A percentile compares a stretch with the other conserved stretches of the same genome.
Evolutionary conservation across 2,329 filamentous ascomycete species (phyloP).

Genomic region (Fusarium avenaceum): DNA sequence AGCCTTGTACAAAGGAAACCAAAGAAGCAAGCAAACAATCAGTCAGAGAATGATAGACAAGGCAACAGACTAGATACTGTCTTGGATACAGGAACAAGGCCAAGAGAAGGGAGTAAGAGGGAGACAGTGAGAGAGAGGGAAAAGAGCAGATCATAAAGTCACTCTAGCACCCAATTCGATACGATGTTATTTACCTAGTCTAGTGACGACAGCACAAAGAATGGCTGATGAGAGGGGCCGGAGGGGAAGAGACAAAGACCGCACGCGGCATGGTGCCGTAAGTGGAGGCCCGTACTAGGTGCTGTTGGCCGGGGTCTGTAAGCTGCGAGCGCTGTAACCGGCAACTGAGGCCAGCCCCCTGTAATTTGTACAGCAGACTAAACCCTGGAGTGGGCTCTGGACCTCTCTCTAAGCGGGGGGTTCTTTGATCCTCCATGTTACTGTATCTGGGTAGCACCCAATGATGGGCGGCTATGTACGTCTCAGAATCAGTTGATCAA

Average conservation of each 20-base stretch:
- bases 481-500: constrained; percentile 33
- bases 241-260: constrained; percentile 20
- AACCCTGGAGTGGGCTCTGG: too few species aligned
- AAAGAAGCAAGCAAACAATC: neutral
- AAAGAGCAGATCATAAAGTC: constrained; percentile 36
- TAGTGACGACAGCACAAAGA: constrained; percentile 21
- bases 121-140: neutral
- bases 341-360: constrained; percentile 7
- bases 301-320: constrained; percentile 19
- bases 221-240: constrained; percentile 37
- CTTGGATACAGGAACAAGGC: neutral
- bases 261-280: constrained; percentile 41
- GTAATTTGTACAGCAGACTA: neutral
- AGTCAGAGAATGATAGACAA: neutral
- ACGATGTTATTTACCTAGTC: neutral
- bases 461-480: constrained; percentile 1
- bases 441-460: too few species aligned
- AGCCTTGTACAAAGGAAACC: constrained; percentile 10
- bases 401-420: constrained; percentile 1
- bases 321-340: constrained; percentile 30
- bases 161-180: constrained; percentile 1
- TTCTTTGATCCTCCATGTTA: too few species aligned
- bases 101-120: neutral
- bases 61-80: neutral
- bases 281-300: constrained; percentile 14